These are phyloP conservation scores for Diaporthe batatas DNA, from an alignment of 2,329 filamentous ascomycete genomes.

Conservation along the genomic window DNA sequence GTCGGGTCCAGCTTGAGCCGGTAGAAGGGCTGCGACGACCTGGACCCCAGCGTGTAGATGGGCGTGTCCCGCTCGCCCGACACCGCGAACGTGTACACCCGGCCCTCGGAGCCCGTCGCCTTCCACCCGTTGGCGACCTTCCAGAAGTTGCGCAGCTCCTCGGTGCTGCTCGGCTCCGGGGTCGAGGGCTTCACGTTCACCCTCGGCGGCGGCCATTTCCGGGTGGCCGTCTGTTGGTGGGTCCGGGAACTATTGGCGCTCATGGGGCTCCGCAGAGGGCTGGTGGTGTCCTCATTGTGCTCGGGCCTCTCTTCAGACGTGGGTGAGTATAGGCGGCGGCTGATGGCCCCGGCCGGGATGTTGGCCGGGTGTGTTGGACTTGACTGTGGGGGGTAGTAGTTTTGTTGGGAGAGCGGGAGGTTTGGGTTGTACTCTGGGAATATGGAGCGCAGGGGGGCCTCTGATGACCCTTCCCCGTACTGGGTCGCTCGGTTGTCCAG, in stretches of 20 bases:
- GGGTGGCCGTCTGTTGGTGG: slow-evolving; percentile 37
- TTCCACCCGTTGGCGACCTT: slow-evolving; percentile 78
- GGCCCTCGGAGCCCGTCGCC: slow-evolving; percentile 70
- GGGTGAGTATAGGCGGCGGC: slow-evolving; percentile 72
- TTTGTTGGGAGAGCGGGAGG: slow-evolving; percentile 74
- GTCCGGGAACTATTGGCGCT: slow-evolving; percentile 47
- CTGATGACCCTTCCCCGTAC: slow-evolving; percentile 24
- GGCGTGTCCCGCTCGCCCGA: slow-evolving; percentile 70
- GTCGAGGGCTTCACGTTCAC: slow-evolving; percentile 56
- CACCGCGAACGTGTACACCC: slow-evolving; percentile 71
- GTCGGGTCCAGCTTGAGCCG: slow-evolving; percentile 74
- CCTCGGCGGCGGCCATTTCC: slow-evolving; percentile 49
- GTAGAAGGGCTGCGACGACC: slow-evolving; percentile 72
- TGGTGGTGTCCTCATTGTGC: slow-evolving; percentile 38
- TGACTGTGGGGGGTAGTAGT: slow-evolving; percentile 77
- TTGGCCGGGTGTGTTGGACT: slow-evolving; percentile 74
- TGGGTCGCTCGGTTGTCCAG: slow-evolving; percentile 47
- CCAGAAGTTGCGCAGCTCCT: slow-evolving; percentile 76
- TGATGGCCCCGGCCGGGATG: slow-evolving; percentile 75
- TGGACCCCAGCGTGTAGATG: slow-evolving; percentile 75
- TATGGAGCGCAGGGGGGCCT: slow-evolving; percentile 73
- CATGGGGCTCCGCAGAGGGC: slow-evolving; percentile 51
- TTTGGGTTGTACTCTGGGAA: slow-evolving; percentile 81
- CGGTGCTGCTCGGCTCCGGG: slow-evolving; percentile 64
- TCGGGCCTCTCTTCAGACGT: slow-evolving; percentile 45